Evolutionary conservation across 768 basidiomycete genomes (phyloP), one percentile per base, ranked within the genome.

Genomic region (Scleroderma citrinum): DNA sequence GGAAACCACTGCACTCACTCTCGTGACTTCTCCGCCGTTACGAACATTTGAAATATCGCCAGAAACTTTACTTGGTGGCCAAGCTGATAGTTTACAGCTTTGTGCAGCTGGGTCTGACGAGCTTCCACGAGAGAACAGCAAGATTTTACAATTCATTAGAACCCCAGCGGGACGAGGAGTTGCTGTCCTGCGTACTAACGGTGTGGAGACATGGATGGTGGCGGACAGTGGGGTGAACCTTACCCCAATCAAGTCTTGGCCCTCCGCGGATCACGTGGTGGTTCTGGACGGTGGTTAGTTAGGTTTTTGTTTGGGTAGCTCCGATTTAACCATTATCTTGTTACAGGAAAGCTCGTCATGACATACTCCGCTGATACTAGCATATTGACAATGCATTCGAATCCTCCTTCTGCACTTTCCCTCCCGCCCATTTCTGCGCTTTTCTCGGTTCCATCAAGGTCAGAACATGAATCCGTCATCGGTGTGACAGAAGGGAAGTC

Each of bases 121-220:
- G 23, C 54, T 70, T 31, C 61, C 67, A 19, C 65, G 68, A 46
- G 80, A 85, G 55, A 75, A 81, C 36, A 69, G 72, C 13, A 69
- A 71, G 37, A 78, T 91, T 49, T 56, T 73, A 12, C 73, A 76
- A 32, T 83, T 91, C 55, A 79, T 87, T 32, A 76, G 90, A 52
- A 91, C 89, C 3, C 84, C 87, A 1, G 85, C 90, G 50, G 90
- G 90, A 1, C 75, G 73, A 46, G 89, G 86, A 6, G 75, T 92
- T 31, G 87, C 79, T 12, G 78, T 85, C 13, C 68, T 85, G 29
- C 79, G 86, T 38, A 65, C 64, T 29, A 68, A 73, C 36, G 78
- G 80, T 3, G 83, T 83, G 6, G 85, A 90, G 58, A 71, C 76
- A 2, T 90, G 85, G 84, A 72, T 69, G 55, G 69, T 81, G 48